These are phyloP conservation scores for Punica granatum DNA, from an alignment of 345 rosid species.

Conservation along the genomic window DNA sequence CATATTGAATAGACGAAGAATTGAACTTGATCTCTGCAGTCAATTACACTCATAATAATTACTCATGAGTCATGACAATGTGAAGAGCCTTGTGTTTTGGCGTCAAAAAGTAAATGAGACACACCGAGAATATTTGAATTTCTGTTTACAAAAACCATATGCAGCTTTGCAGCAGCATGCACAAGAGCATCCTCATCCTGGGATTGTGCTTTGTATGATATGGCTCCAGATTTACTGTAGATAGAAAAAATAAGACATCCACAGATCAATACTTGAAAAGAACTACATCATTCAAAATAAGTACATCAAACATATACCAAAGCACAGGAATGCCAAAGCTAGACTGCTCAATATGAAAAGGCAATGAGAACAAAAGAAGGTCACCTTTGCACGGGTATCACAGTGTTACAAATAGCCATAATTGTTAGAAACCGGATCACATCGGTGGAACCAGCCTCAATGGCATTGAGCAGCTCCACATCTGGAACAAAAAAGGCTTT, in stretches of 20 bases:
- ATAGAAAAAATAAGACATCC: conserved; percentile 7
- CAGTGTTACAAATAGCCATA: conserved; percentile 96
- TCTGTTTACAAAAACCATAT: conserved; percentile 64
- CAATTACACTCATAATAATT: conserved; percentile 9
- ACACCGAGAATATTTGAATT: conserved; percentile 74
- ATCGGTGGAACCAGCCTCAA: conserved; percentile 72
- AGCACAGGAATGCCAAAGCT: not conserved
- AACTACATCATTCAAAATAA: not conserved
- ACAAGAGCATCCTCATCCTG: conserved; percentile 99
- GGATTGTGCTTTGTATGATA: conserved; percentile 87
- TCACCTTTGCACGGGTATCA: conserved; percentile 79
- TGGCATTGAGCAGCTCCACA: conserved; percentile 53
- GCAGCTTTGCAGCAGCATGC: conserved; percentile 80
- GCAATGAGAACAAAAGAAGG: conserved; percentile 7
- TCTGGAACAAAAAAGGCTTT: conserved; percentile 34
- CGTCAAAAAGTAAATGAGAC: conserved; percentile 19
- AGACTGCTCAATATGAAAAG: not conserved
- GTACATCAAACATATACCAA: not conserved
- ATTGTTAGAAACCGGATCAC: conserved; percentile 74
- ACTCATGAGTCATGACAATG: conserved; percentile 7
- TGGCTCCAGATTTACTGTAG: conserved; percentile 73
- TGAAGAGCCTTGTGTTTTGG: conserved; percentile 12
- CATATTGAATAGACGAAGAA: conserved; percentile 48
- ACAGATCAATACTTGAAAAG: conserved; percentile 3
- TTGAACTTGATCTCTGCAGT: conserved; percentile 71